Evolutionary conservation across 116 monocot genomes (phyloP).

Genomic region (Dioscorea cayenensis): DNA sequence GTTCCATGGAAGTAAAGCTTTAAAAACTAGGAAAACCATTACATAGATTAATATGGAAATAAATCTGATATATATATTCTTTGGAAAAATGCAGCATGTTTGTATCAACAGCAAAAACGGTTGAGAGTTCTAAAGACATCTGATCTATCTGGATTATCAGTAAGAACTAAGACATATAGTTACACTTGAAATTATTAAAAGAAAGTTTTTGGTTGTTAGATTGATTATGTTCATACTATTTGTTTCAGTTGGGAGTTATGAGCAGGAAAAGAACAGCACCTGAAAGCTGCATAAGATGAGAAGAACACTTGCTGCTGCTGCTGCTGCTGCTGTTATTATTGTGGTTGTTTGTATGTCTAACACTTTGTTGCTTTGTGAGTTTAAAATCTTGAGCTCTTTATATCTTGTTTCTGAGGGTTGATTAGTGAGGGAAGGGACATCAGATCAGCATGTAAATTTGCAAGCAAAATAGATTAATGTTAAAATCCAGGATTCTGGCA

Average conservation of each 20-base stretch:
- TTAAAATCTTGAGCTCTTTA: no score
- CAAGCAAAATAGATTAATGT: neutral
- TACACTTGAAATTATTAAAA: neutral
- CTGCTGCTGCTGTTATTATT: no score
- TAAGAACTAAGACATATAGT: slow-evolving; percentile 17
- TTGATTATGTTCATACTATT: neutral
- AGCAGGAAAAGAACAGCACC: slow-evolving; percentile 26
- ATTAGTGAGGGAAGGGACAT: neutral
- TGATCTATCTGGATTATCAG: slow-evolving; percentile 37
- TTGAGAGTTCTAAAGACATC: slow-evolving; percentile 77
- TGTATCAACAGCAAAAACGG: slow-evolving; percentile 64
- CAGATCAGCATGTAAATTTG: neutral
- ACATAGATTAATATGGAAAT: no score
- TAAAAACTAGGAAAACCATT: no score
- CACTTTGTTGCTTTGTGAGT: no score
- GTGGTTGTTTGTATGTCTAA: no score
- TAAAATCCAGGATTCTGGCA: neutral
- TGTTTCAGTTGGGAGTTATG: slow-evolving; percentile 19
- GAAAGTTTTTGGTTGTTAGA: neutral
- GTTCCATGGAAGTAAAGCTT: slow-evolving; percentile 88
- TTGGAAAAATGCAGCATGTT: slow-evolving; percentile 59
- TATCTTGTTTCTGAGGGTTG: no score
- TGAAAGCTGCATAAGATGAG: slow-evolving; percentile 5
- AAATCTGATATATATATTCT: neutral
- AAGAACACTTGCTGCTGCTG: neutral